Evolutionary conservation across 2,329 filamentous ascomycete species (phyloP).

Genomic region (Xylaria sp.): DNA sequence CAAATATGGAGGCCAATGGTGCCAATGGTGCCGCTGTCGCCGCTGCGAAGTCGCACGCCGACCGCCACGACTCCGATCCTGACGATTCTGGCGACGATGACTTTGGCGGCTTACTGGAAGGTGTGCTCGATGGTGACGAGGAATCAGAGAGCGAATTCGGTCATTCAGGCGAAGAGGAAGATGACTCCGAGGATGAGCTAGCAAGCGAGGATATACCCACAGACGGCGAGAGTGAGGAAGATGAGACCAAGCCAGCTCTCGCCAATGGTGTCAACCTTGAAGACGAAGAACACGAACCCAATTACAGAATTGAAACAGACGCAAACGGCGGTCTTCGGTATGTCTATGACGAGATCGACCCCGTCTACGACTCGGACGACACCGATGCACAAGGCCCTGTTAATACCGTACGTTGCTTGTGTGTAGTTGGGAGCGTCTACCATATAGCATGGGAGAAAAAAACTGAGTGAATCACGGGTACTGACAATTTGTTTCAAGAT

Average conservation of each 20-base stretch:
- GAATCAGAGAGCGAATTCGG: slow-evolving; percentile 48
- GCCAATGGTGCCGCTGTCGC: background rate
- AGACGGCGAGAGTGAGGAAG: slow-evolving; percentile 52
- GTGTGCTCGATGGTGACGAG: slow-evolving; percentile 65
- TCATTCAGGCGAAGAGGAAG: slow-evolving; percentile 50
- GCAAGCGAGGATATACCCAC: slow-evolving; percentile 56
- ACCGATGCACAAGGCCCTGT: slow-evolving; percentile 79
- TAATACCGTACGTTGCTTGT: slow-evolving; percentile 68
- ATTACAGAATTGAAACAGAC: slow-evolving; percentile 73
- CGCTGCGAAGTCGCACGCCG: slow-evolving; percentile 42
- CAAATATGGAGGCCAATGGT: slow-evolving; percentile 60
- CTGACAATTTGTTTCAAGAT: slow-evolving; percentile 58
- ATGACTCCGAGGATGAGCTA: slow-evolving; percentile 52
- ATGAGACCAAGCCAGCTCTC: slow-evolving; percentile 49
- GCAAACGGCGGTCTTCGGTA: slow-evolving; percentile 92
- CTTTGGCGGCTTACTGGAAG: slow-evolving; percentile 56
- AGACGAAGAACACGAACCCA: slow-evolving; percentile 48
- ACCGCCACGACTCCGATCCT: slow-evolving; percentile 61
- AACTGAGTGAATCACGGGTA: background rate
- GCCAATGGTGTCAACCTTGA: slow-evolving; percentile 47
- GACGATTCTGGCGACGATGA: slow-evolving; percentile 66
- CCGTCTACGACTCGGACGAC: slow-evolving; percentile 95
- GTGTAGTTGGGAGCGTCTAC: background rate
- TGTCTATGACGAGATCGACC: slow-evolving; percentile 92
- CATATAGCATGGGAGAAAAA: background rate